A percentile compares a stretch with the other conserved stretches of the same genome.
These are phyloP conservation scores for Aphanomyces cochlioides DNA, from an alignment of 352 stramenopile species.

Conservation along the genomic window DNA sequence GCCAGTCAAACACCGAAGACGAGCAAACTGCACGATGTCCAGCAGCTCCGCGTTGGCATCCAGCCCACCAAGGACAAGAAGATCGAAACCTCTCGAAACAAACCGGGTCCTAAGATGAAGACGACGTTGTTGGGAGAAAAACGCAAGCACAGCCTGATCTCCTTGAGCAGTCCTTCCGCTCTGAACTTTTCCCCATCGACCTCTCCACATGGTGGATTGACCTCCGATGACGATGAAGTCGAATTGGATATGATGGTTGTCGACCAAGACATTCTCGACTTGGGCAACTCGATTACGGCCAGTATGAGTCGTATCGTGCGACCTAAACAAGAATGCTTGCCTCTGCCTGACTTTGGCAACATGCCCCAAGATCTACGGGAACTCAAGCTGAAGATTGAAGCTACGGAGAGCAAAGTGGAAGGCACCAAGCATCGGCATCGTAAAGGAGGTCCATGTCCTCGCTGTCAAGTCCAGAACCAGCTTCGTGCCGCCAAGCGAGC, in stretches of 20 bases:
- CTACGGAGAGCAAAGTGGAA: slow-evolving; percentile 79
- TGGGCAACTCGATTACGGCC: slow-evolving; percentile 33
- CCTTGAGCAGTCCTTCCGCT: not conserved
- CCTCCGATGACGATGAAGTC: slow-evolving; percentile 18
- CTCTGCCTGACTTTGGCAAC: slow-evolving; percentile 67
- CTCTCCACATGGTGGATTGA: slow-evolving; percentile 25
- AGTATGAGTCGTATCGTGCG: slow-evolving; percentile 18
- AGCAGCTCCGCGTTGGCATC: slow-evolving; percentile 8
- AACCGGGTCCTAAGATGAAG: not conserved
- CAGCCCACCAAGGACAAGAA: slow-evolving; percentile 25
- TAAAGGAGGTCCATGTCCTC: slow-evolving; percentile 73
- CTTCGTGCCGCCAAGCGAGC: slow-evolving; percentile 64
- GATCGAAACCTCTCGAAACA: slow-evolving; percentile 17
- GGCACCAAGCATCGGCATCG: slow-evolving; percentile 83
- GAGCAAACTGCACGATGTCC: slow-evolving; percentile 20
- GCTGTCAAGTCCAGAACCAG: slow-evolving; percentile 81
- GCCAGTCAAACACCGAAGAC: slow-evolving; percentile 17
- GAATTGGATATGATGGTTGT: slow-evolving; percentile 32
- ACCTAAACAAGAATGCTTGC: slow-evolving; percentile 52
- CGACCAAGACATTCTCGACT: slow-evolving; percentile 23
- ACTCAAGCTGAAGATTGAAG: slow-evolving; percentile 81
- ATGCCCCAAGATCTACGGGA: slow-evolving; percentile 75
- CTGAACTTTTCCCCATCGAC: not conserved
- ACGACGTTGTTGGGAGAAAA: slow-evolving; percentile 4
- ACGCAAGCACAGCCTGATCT: slow-evolving; percentile 19